Base-by-base conservation (phyloP, 148 eudicot species). In the Cornus controversa region DNA sequence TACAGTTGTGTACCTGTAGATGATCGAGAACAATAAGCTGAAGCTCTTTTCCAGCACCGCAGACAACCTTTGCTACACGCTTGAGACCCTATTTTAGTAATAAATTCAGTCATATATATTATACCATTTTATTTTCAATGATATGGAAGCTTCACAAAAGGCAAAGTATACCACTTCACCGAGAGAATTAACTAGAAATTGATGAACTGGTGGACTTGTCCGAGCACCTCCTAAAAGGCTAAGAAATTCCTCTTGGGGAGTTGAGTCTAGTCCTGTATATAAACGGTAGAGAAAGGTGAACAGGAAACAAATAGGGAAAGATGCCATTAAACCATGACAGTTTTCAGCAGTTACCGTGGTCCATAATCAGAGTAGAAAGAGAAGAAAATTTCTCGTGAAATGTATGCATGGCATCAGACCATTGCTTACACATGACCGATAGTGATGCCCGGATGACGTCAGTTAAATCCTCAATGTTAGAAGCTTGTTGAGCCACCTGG, bases 401-500 rank as follows among this genome's bases (percentile, higher is more conserved):
- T 29, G 82, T 81, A 82, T 86, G 91, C 89, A 93, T 91, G 40
- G 95, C 92, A 83, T 96, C 97, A 77, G 90, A 86, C 99, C 99
- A 96, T 88, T 90, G 98, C 85, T 93, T 96, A 81, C 82, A 84
- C 99, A 96, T 96, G 84, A 92, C 90, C 66, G 91, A 91, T 70
- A 93, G 74, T 76, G 99, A 96, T 74, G 90, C 86, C 58, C 92
- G 89, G 79, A 93, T 91, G 72, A 96, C 95, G 76, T 96, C 98
- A 47, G 82, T 87, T 75, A 96, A 83, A 86, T 96, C 93, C 84
- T 96, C 97, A 69, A 96, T 83, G 80, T 87, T 92, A 34, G 99
- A 93, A 82, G 98, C 98, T 80, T 96, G 99, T 77, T 81, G 95
- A 79, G 99, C 99, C 66, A 93, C 95, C 88, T 96, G 98, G 83